These are phyloP conservation scores for Evansstolkia leycettana DNA, from an alignment of 495 filamentous ascomycete species.

Conservation along the genomic window DNA sequence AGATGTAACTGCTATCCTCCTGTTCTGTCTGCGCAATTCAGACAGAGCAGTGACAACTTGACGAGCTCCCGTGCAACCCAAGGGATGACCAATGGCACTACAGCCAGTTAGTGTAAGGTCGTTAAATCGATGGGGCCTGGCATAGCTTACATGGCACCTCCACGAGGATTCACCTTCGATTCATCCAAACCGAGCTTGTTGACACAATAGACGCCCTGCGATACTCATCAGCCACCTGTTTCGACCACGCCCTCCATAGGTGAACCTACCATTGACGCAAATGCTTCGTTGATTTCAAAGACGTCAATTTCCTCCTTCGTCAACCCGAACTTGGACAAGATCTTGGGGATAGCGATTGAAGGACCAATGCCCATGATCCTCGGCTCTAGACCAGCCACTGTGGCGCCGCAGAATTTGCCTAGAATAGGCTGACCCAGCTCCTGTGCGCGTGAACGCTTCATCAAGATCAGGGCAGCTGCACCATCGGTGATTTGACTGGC, in stretches of 20 bases:
- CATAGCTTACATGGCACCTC: constrained; percentile 51
- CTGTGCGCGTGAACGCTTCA: constrained; percentile 81
- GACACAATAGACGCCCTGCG: constrained; percentile 66
- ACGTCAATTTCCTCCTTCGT: constrained; percentile 74
- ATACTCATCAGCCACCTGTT: not conserved
- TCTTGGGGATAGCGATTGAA: constrained; percentile 84
- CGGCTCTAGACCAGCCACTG: constrained; percentile 75
- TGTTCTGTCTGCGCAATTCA: constrained; percentile 62
- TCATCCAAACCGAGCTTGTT: constrained; percentile 63
- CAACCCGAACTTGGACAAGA: constrained; percentile 66
- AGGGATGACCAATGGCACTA: constrained; percentile 66
- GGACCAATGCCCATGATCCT: constrained; percentile 97
- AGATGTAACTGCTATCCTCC: constrained; percentile 69
- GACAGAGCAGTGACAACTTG: constrained; percentile 79
- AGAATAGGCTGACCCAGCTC: constrained; percentile 79
- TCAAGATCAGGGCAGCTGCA: constrained; percentile 78
- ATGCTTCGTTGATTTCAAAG: constrained; percentile 93
- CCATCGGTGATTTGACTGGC: constrained; percentile 91
- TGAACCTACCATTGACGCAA: constrained; percentile 71
- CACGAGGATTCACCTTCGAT: constrained; percentile 80
- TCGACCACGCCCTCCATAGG: not conserved
- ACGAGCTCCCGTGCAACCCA: constrained; percentile 66
- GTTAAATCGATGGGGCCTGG: not conserved
- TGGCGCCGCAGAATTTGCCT: constrained; percentile 84
- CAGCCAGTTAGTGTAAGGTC: constrained; percentile 1